Evolutionary conservation across 148 eudicot genomes (phyloP), one percentile per base, ranked within the genome.

Genomic region (Dianthus caryophyllus): DNA sequence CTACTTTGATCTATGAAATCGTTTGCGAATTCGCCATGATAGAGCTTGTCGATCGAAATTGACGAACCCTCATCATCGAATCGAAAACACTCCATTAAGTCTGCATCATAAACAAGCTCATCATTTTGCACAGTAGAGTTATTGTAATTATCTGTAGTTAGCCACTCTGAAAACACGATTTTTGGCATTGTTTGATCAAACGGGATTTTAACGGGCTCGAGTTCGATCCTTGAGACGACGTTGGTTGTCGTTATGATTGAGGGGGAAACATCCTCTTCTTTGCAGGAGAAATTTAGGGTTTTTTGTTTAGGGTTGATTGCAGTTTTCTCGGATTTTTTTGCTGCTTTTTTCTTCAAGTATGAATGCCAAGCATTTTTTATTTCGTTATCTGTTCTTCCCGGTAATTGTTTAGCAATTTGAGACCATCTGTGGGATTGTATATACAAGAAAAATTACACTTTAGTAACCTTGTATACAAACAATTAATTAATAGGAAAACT

Each of bases 341-440:
- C 22, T 36, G 43, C 39, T 51, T 24, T 58, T 66, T 76, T 88
- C 80, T 83, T 85, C 22, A 88, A 62, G 64, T 78, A 78, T 16
- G 89, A 81, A 60, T 85, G 89, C 94, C 94, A 88, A 43, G 75
- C 58, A 68, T 88, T 88, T 69, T 88, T 88, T 51, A 88, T 79
- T 78, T 88, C 94, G 29, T 88, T 88, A 48, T 88, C 94, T 0
- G 94, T 88, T 66, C 94, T 83, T 72, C 94, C 94, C 0, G 89
- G 85, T 54, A 88, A 69, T 39, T 80, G 79, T 27, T 83, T 83
- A 38, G 94, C 85, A 61, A 88, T 88, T 54, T 78, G 85, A 69
- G 94, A 83, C 94, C 94, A 88, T 79, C 94, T 88, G 70, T 15
- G 8, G 36, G 21, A 61, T 38, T 50, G 5, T 52, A n/a, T n/a